Percentiles rank a stretch among this genome's conserved stretches.
These are phyloP conservation scores for Phytophthora citricola DNA, from an alignment of 352 stramenopile genomes.

Conservation along the genomic window DNA sequence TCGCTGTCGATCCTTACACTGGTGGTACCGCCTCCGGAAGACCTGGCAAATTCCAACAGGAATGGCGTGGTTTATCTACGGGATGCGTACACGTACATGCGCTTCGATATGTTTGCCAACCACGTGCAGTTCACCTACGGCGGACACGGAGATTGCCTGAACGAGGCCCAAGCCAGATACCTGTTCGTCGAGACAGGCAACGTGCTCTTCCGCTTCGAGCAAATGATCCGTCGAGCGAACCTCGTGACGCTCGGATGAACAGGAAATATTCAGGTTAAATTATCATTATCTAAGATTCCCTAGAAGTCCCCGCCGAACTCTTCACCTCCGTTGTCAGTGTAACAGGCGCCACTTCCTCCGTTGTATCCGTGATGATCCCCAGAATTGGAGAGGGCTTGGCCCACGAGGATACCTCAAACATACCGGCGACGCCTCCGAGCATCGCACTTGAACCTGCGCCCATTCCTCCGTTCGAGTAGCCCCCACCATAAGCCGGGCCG, in stretches of 20 bases:
- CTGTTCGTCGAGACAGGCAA: conserved; percentile 48
- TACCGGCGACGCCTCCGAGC: conserved; percentile 32
- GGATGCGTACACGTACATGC: conserved; percentile 53
- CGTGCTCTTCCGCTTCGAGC: conserved; percentile 53
- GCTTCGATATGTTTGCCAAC: conserved; percentile 44
- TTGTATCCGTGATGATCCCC: conserved; percentile 22
- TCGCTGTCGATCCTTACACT: conserved; percentile 40
- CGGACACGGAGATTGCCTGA: conserved; percentile 42
- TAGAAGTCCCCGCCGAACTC: conserved; percentile 42
- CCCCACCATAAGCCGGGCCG: conserved; percentile 16
- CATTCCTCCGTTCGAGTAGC: conserved; percentile 28
- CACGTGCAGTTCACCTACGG: conserved; percentile 54
- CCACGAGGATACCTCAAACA: conserved; percentile 33
- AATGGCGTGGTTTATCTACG: conserved; percentile 48
- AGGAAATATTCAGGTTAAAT: conserved; percentile 15
- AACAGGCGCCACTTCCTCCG: conserved; percentile 8
- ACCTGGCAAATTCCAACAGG: conserved; percentile 29
- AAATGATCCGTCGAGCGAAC: conserved; percentile 42
- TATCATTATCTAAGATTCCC: conserved; percentile 17
- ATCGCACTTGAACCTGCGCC: conserved; percentile 33
- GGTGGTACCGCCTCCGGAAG: conserved; percentile 39
- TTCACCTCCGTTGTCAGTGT: conserved; percentile 23
- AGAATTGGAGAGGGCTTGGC: conserved; percentile 20
- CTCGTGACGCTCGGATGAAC: conserved; percentile 35
- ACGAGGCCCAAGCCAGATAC: conserved; percentile 45